Evolutionary conservation across 129 eudicot genomes (phyloP).

Genomic region (Calendula officinalis): DNA sequence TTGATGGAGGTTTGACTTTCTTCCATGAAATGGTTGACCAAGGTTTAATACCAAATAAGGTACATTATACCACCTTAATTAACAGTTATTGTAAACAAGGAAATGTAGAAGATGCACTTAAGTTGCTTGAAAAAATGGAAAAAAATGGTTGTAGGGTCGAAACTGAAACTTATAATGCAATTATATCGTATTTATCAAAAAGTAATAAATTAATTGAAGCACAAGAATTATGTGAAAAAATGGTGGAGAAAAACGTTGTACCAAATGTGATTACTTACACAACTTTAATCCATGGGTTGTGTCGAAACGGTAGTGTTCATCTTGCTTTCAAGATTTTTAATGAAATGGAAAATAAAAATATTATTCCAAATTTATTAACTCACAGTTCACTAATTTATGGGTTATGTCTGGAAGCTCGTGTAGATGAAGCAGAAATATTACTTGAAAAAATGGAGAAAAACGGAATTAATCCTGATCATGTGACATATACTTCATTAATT

Average conservation of each 20-base stretch:
- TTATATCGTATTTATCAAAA: constrained; percentile 59
- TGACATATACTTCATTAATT: constrained; percentile 67
- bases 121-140: constrained; percentile 55
- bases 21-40: constrained; percentile 57
- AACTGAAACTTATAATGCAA: constrained; percentile 62
- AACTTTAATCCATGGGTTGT: constrained; percentile 65
- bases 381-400: constrained; percentile 71
- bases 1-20: constrained; percentile 51
- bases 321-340: constrained; percentile 60
- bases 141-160: constrained; percentile 41
- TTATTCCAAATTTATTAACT: constrained; percentile 65
- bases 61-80: constrained; percentile 61
- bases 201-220: constrained; percentile 49
- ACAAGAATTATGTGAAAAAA: constrained; percentile 40
- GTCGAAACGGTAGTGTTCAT: constrained; percentile 53
- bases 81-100: constrained; percentile 70
- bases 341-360: constrained; percentile 57
- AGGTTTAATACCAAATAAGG: constrained; percentile 63
- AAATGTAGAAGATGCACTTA: constrained; percentile 51
- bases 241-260: constrained; percentile 48
- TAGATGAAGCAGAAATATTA: constrained; percentile 57
- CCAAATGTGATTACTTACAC: constrained; percentile 84
- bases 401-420: constrained; percentile 66
- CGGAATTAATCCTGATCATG: constrained; percentile 68
- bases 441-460: constrained; percentile 57